Percentiles rank a stretch among this genome's conserved stretches.
These are phyloP conservation scores for Endocladia muricata DNA, from an alignment of 31 red algal species.

Conservation along the genomic window DNA sequence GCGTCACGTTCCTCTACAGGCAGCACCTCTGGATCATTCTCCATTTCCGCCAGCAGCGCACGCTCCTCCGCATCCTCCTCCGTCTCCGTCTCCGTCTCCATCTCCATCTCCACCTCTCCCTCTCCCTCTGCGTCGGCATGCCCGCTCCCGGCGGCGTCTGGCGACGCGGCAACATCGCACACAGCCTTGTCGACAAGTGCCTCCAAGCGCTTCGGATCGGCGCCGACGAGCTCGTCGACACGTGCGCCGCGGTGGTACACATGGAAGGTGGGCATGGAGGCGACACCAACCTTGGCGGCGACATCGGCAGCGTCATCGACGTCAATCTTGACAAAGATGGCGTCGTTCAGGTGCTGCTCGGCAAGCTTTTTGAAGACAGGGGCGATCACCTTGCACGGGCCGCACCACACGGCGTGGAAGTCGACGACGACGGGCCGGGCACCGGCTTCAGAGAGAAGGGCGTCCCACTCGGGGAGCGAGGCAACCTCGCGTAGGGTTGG, in stretches of 20 bases:
- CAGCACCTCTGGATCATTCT: slow-evolving; percentile 31
- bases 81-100: background rate
- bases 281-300: slow-evolving; percentile 63
- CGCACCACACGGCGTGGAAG: slow-evolving; percentile 93
- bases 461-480: slow-evolving; percentile 29
- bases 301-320: slow-evolving; percentile 86
- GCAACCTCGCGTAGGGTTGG: background rate
- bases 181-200: slow-evolving; percentile 41
- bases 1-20: slow-evolving; percentile 24
- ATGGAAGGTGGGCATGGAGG: slow-evolving; percentile 95
- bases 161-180: slow-evolving; percentile 38
- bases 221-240: slow-evolving; percentile 83
- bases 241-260: slow-evolving; percentile 55
- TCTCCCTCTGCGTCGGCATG: slow-evolving; percentile 41
- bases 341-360: slow-evolving; percentile 41
- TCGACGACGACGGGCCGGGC: slow-evolving; percentile 88
- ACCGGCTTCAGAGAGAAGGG: slow-evolving; percentile 28
- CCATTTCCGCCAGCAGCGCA: background rate
- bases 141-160: slow-evolving; percentile 50
- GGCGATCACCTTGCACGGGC: slow-evolving; percentile 84
- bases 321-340: slow-evolving; percentile 89
- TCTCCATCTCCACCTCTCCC: background rate
- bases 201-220: slow-evolving; percentile 47
- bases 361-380: slow-evolving; percentile 73
- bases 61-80: background rate